A percentile compares a stretch with the other conserved stretches of the same genome.
These are phyloP conservation scores for Colletotrichum sp. DNA, from an alignment of 2,329 filamentous ascomycete species.

Conservation along the genomic window DNA sequence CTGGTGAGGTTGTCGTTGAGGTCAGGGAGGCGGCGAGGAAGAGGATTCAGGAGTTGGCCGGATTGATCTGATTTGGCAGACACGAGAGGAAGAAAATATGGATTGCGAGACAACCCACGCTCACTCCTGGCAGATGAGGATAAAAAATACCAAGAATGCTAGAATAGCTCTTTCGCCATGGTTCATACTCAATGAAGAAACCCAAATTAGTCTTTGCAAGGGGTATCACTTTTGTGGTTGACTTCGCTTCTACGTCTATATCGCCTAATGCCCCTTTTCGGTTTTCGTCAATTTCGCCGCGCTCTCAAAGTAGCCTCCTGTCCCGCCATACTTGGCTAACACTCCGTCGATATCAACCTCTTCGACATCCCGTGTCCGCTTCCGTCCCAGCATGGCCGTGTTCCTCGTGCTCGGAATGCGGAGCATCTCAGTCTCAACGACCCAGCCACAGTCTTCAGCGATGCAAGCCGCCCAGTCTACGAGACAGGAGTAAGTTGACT, in stretches of 20 bases:
- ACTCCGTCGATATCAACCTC: conserved; percentile 48
- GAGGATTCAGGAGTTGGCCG: conserved; percentile 34
- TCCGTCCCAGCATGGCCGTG: conserved; percentile 76
- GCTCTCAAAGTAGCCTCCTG: conserved; percentile 62
- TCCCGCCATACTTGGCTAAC: conserved; percentile 58
- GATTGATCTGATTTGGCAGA: conserved; percentile 9
- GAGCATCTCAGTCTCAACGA: conserved; percentile 82
- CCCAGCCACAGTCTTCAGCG: conserved; percentile 74
- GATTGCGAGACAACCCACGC: not conserved
- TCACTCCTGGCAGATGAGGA: not conserved
- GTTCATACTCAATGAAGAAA: not conserved
- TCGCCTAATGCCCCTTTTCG: conserved; percentile 40
- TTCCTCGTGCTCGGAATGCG: conserved; percentile 94
- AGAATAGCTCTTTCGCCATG: not conserved
- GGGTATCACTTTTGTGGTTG: not conserved
- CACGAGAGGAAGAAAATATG: not conserved
- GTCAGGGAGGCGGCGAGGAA: conserved; percentile 40
- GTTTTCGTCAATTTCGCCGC: conserved; percentile 65
- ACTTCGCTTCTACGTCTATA: not conserved
- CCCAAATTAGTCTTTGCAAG: not conserved
- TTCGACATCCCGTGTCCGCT: conserved; percentile 29
- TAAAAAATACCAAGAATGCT: not conserved
- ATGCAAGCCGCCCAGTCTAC: conserved; percentile 79
- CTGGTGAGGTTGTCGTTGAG: conserved; percentile 48
- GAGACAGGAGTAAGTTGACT: conserved; percentile 82